Percentiles rank a stretch among this genome's conserved stretches.
These are phyloP conservation scores for Phytophthora podocarpi DNA, from an alignment of 352 stramenopile genomes.

Conservation along the genomic window DNA sequence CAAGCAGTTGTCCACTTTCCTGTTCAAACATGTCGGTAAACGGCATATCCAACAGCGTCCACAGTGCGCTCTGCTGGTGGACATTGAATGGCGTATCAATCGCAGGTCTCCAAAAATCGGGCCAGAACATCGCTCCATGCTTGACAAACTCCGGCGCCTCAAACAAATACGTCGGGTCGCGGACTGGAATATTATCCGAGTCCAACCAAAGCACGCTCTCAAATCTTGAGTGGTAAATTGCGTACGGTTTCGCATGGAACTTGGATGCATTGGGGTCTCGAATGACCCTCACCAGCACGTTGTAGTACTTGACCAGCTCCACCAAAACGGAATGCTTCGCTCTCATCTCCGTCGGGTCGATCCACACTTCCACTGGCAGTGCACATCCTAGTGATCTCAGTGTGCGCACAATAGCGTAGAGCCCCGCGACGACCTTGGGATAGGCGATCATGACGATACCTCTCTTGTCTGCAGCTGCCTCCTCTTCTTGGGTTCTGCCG, in stretches of 20 bases:
- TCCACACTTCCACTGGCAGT: constrained; percentile 73
- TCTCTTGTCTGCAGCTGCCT: constrained; percentile 23
- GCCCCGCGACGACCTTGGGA: constrained; percentile 63
- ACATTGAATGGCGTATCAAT: constrained; percentile 77
- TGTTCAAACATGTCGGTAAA: constrained; percentile 90
- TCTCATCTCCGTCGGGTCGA: constrained; percentile 56
- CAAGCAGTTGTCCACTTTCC: constrained; percentile 77
- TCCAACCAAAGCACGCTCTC: constrained; percentile 82
- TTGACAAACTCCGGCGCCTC: constrained; percentile 61
- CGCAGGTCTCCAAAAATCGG: constrained; percentile 79
- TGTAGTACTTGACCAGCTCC: constrained; percentile 59
- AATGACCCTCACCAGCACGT: constrained; percentile 63
- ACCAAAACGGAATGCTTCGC: constrained; percentile 58
- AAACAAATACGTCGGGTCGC: constrained; percentile 86
- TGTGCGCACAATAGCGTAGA: constrained; percentile 74
- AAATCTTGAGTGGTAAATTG: constrained; percentile 77
- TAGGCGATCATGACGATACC: constrained; percentile 79
- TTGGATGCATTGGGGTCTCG: constrained; percentile 64
- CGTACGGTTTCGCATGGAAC: constrained; percentile 82
- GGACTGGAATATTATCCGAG: constrained; percentile 80
- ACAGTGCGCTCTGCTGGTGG: constrained; percentile 70
- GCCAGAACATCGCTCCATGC: constrained; percentile 82
- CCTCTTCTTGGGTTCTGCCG: neutral
- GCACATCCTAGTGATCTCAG: constrained; percentile 49
- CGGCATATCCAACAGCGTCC: constrained; percentile 78